Base-by-base conservation (phyloP, 208 protist genomes). In the Leishmania mexicana region DNA sequence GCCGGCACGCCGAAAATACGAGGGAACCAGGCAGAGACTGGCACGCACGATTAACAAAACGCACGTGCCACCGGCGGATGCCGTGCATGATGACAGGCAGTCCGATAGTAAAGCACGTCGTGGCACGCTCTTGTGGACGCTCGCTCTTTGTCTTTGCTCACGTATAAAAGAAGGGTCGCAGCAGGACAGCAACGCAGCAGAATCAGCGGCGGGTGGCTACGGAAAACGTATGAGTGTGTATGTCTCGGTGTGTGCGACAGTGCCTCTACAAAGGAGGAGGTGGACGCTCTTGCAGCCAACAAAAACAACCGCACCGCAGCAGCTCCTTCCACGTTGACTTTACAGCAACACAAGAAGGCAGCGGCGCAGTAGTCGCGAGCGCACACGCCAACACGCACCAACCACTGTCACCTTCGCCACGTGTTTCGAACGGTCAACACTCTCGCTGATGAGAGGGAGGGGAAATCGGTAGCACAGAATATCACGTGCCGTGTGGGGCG, bases 1-100 rank as follows among this genome's bases (percentile, higher is more conserved):
- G 64, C 11, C 81, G 60, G 10, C 54, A 38, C 13, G 74, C 45
- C 31, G n/a, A 35, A 24, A 65, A 24, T 28, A 75, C 65, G 71
- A 68, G 21, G 62, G 54, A 13, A 15, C 45, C n/a, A 80, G 76
- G 47, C 58, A 79, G 51, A 19, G 57, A 51, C 24, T 21, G 8
- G 49, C 71, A 7, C 35, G 19, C 35, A 28, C 76, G 57, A 47
- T 68, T 31, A 24, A 38, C 72, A 17, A 68, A 47, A 38, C 45
- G 76, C 31, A 67, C 47, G 35, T 11, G 45, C 60, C 75, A 75
- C 35, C 49, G 49, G n/a, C n/a, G 21, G 40, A 75, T 28, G 38
- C 24, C 80, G 1, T 75, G 73, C 67, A 83, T 79, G 54, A 45
- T 40, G 60, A 7, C 24, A 72, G 38, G 40, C 57, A 3, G 40